Evolutionary conservation across 2,329 filamentous ascomycete species (phyloP), one percentile per base, ranked within the genome.

Genomic region (Colletotrichum cordylinicola): DNA sequence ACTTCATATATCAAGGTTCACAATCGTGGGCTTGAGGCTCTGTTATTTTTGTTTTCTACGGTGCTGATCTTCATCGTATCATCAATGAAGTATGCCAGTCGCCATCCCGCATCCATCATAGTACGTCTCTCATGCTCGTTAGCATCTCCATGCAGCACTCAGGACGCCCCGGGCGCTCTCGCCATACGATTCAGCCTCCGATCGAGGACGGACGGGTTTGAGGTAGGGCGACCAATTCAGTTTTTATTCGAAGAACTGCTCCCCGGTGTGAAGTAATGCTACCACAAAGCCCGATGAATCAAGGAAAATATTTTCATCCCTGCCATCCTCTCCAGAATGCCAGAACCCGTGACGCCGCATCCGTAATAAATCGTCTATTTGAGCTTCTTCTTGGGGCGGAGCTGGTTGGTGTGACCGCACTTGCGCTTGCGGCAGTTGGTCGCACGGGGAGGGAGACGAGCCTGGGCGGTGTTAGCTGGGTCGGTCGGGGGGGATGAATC

Each of bases 351-450:
- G 85, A 88, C 86, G 87, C 86, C 86, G 82, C 83, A 84, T 84
- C 81, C 84, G 83, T 83, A 80, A 80, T 79, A 78, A 82, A 84
- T 85, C 82, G 84, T 86, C 83, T 88, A 89, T 91, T 98, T 98
- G 88, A 98, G 93, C 96, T 99, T 99, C 96, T 99, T 99, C 96
- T 99, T 99, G 89, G 97, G 97, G 90, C 97, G 95, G 88, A 99
- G 95, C 94, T 99, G 97, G 95, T 98, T 98, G 91, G 94, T 98
- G 94, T 98, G 97, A 80, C 96, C 97, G 90, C 96, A 98, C 94
- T 98, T 98, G 92, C 96, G 96, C 96, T 98, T 98, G 86, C 96
- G 93, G 95, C 97, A 99, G 95, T 99, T 99, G 93, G 96, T 98
- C 85, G 97, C 97, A 93, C 97, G 95, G 82, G 96, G 96, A 82